A percentile compares a stretch with the other conserved stretches of the same genome.
phyloP scores from a whole-genome alignment of 164 flowering plant species.

The Platanus orientalis region DNA sequence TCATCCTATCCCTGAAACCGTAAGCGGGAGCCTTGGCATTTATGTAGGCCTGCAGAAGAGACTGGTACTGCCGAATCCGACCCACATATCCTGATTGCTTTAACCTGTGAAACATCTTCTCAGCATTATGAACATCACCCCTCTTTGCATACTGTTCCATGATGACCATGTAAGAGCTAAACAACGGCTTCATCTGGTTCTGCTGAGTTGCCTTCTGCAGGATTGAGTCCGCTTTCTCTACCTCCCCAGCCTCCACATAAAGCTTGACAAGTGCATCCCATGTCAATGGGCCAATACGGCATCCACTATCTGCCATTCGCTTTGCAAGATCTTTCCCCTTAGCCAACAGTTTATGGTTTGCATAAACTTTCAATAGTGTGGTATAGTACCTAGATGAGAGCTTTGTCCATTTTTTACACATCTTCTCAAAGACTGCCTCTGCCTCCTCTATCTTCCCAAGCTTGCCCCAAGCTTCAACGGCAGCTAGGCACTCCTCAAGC shows the following conservation, averaged over 20 bases:
- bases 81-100: slow-evolving; percentile 53
- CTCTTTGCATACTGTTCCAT: slow-evolving; percentile 65
- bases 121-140: slow-evolving; percentile 80
- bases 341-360: slow-evolving; percentile 47
- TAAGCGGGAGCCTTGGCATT: slow-evolving; percentile 75
- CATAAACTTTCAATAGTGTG: slow-evolving; percentile 56
- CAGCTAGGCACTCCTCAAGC: slow-evolving; percentile 44
- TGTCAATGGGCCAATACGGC: slow-evolving; percentile 50
- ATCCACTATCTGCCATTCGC: slow-evolving; percentile 53
- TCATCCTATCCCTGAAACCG: slow-evolving; percentile 80
- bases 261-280: slow-evolving; percentile 81
- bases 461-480: slow-evolving; percentile 83
- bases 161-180: slow-evolving; percentile 40
- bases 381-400: slow-evolving; percentile 38
- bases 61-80: slow-evolving; percentile 39
- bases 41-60: slow-evolving; percentile 52
- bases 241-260: slow-evolving; percentile 74
- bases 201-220: slow-evolving; percentile 57
- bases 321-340: slow-evolving; percentile 72
- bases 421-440: slow-evolving; percentile 58
- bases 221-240: slow-evolving; percentile 74
- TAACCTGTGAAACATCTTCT: slow-evolving; percentile 61
- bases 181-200: slow-evolving; percentile 43
- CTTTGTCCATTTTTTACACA: slow-evolving; percentile 33
- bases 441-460: slow-evolving; percentile 62